Conservation (phyloP, 75 land plant genomes). For the Adiantum capillusveneris region DNA sequence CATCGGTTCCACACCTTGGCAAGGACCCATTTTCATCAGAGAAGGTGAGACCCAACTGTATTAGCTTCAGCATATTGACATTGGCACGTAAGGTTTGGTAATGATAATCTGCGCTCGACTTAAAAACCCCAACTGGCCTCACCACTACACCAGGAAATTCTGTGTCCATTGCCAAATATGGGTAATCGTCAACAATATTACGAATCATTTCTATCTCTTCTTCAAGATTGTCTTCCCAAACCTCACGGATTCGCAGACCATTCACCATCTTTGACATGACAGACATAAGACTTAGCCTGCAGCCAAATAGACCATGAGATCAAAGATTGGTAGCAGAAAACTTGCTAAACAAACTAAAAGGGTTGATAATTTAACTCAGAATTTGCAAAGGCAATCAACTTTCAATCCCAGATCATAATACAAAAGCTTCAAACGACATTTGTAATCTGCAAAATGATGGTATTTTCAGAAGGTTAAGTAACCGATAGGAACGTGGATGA, state of each 20-base stretch:
- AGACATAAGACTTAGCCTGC: no score
- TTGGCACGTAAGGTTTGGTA: conserved; percentile 36
- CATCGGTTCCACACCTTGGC: conserved; percentile 36
- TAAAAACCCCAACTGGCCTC: conserved; percentile 31
- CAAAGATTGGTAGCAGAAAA: no score
- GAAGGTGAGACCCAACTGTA: conserved; percentile 57
- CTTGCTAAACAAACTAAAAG: no score
- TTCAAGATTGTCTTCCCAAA: conserved; percentile 53
- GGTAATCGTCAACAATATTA: conserved; percentile 35
- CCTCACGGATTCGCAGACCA: conserved; percentile 40
- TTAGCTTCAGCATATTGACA: conserved; percentile 47
- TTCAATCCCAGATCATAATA: no score
- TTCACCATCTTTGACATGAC: no score
- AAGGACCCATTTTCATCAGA: conserved; percentile 54
- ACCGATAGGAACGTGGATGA: no score
- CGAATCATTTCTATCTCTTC: conserved; percentile 40
- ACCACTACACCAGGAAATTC: conserved; percentile 60
- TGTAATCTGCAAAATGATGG: no score
- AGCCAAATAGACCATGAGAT: no score
- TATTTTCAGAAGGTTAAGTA: no score
- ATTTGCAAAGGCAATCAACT: no score
- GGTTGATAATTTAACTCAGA: no score
- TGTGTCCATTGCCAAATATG: conserved; percentile 56
- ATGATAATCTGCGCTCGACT: conserved; percentile 29
- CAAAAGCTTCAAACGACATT: no score